Conservation (phyloP, 2,329 filamentous ascomycete genomes). For the Torrubiella hemipterigena region DNA sequence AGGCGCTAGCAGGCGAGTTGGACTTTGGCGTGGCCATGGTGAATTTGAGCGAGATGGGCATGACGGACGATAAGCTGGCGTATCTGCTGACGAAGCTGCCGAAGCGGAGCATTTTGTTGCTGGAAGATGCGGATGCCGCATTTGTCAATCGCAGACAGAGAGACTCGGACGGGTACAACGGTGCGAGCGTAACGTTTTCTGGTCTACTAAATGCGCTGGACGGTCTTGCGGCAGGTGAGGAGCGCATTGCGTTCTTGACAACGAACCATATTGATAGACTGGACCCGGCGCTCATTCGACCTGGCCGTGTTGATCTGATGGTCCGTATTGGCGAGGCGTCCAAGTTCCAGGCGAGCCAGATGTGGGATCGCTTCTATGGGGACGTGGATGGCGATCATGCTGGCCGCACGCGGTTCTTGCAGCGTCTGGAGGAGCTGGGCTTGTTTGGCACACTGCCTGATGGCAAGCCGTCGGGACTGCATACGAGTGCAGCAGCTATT, state of each 20-base stretch:
- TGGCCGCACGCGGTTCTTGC: slow-evolving; percentile 57
- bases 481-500: slow-evolving; percentile 78
- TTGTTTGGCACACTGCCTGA: slow-evolving; percentile 50
- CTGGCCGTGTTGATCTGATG: slow-evolving; percentile 89
- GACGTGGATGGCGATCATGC: slow-evolving; percentile 57
- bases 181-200: slow-evolving; percentile 87
- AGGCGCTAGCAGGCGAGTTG: slow-evolving; percentile 82
- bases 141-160: slow-evolving; percentile 70
- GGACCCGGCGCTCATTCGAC: slow-evolving; percentile 79
- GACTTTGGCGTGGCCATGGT: slow-evolving; percentile 90
- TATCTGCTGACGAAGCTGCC: slow-evolving; percentile 79
- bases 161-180: slow-evolving; percentile 72
- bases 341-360: slow-evolving; percentile 66
- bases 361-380: slow-evolving; percentile 94
- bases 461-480: slow-evolving; percentile 30
- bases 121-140: slow-evolving; percentile 87
- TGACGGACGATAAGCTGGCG: slow-evolving; percentile 82
- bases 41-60: slow-evolving; percentile 77
- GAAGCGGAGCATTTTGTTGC: slow-evolving; percentile 64
- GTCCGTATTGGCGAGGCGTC: slow-evolving; percentile 82
- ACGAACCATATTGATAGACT: slow-evolving; percentile 89
- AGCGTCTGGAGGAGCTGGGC: slow-evolving; percentile 55
- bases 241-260: slow-evolving; percentile 86
- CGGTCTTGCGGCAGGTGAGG: slow-evolving; percentile 87
- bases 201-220: slow-evolving; percentile 78